phyloP scores from a whole-genome alignment of 371 early-diverging fungal species.

The Mortierella sp. region DNA sequence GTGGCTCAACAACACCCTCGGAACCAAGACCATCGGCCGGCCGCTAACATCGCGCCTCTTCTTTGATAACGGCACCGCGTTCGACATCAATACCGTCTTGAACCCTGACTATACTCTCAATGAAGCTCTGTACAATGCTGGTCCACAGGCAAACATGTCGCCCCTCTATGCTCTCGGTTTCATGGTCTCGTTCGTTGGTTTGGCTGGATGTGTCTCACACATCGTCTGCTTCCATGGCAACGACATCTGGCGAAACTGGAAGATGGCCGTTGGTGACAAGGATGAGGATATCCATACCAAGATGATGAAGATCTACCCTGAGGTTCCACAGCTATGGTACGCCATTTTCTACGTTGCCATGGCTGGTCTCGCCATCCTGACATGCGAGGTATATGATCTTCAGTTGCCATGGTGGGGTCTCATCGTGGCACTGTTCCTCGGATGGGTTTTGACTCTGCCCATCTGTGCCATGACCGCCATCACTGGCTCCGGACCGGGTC shows the following conservation, averaged over 20 bases:
- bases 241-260: constrained; percentile 57
- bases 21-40: constrained; percentile 62
- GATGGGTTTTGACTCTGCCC: constrained; percentile 76
- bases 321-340: constrained; percentile 85
- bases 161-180: constrained; percentile 78
- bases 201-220: constrained; percentile 74
- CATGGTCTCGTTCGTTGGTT: constrained; percentile 68
- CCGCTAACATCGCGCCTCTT: constrained; percentile 63
- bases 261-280: constrained; percentile 31
- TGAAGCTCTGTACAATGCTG: constrained; percentile 63
- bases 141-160: constrained; percentile 79
- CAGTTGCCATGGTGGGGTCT: constrained; percentile 79
- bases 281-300: constrained; percentile 76
- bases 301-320: constrained; percentile 72
- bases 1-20: constrained; percentile 73
- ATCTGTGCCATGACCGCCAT: constrained; percentile 82
- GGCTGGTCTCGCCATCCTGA: constrained; percentile 64
- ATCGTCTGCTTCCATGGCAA: constrained; percentile 62
- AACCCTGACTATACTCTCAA: constrained; percentile 60
- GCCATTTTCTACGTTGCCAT: constrained; percentile 66
- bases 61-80: constrained; percentile 60
- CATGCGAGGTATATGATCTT: constrained; percentile 65
- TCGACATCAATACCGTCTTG: constrained; percentile 64
- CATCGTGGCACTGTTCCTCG: constrained; percentile 70
- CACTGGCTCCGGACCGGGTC: constrained; percentile 55